These are phyloP conservation scores for Nothophytophthora sp. DNA, from an alignment of 352 stramenopile species.

Conservation along the genomic window DNA sequence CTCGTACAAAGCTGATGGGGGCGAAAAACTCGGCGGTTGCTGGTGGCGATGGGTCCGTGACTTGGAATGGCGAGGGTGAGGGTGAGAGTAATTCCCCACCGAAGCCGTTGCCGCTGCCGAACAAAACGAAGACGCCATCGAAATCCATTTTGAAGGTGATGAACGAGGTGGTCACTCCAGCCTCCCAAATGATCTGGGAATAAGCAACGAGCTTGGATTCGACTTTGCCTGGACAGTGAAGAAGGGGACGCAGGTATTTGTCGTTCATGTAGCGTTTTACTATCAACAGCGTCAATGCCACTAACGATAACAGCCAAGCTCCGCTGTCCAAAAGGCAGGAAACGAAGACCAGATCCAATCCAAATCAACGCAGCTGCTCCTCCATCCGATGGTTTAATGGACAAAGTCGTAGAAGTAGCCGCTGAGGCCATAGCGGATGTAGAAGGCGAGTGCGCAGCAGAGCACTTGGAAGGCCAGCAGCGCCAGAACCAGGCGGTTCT, in stretches of 20 bases:
- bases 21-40: neutral
- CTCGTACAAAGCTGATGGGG: constrained; percentile 36
- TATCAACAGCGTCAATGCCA: too few species aligned
- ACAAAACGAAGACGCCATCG: constrained; percentile 42
- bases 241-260: too few species aligned
- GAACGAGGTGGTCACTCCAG: constrained; percentile 35
- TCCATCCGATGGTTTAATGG: constrained; percentile 57
- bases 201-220: constrained; percentile 10
- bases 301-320: too few species aligned
- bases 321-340: neutral
- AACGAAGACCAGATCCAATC: constrained; percentile 3
- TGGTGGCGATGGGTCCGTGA: neutral
- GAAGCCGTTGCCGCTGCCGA: constrained; percentile 36
- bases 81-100: constrained; percentile 9
- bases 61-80: neutral
- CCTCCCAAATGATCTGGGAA: constrained; percentile 38
- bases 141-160: constrained; percentile 59
- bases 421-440: constrained; percentile 83
- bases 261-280: too few species aligned
- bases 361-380: constrained; percentile 4
- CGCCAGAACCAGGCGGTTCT: constrained; percentile 66
- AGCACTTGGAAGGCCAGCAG: constrained; percentile 79
- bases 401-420: constrained; percentile 91
- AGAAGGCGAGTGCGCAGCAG: constrained; percentile 77
- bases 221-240: too few species aligned